Evolutionary conservation across 129 eudicot species (phyloP), one percentile per base, ranked within the genome.

Genomic region (Helianthus tuberosus): DNA sequence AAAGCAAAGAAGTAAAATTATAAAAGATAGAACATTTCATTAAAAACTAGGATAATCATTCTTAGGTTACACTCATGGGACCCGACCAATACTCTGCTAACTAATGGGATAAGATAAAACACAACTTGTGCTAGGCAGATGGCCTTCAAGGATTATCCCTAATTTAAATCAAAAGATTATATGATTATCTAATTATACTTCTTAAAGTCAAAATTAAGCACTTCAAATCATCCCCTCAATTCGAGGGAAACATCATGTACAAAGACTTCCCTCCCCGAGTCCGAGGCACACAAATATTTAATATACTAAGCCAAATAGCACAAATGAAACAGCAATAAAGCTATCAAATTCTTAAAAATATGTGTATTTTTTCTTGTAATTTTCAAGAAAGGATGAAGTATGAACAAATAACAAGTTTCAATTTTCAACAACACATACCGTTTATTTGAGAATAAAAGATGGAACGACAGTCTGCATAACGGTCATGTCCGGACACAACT

Each of bases 401-500:
- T 61, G 14, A 60, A 67, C 36, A 66, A 62, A 38, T 29, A 51
- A 66, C 12, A 39, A 74, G 57, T 52, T 44, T 14, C 48, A 66
- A 32, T 5, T 32, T 32, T 32, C 36, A 32, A 54, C 20, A 25
- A 54, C 20, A 25, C 79, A 76, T 75, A 94, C 99, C 99, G 63
- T 94, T 94, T 48, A 94, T 88, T 77, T 94, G 99, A 67, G 99
- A 88, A 85, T 94, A 94, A 78, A 94, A 94, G 64, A 94, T 89
- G 87, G 99, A 94, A 27, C 97, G 91, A 48, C 99, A 94, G 68
- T 94, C 97, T 81, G 89, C 82, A 73, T 94, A 91, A 12, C 89
- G 85, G 5, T 91, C 99, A 82, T 94, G 97, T 57, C 99, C 99
- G 12, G 97, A 94, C n/a, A n/a, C n/a, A n/a, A n/a, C n/a, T n/a